Evolutionary conservation across 1,139 yeast genomes (phyloP).

Genomic region (Protomyces macrosporus): DNA sequence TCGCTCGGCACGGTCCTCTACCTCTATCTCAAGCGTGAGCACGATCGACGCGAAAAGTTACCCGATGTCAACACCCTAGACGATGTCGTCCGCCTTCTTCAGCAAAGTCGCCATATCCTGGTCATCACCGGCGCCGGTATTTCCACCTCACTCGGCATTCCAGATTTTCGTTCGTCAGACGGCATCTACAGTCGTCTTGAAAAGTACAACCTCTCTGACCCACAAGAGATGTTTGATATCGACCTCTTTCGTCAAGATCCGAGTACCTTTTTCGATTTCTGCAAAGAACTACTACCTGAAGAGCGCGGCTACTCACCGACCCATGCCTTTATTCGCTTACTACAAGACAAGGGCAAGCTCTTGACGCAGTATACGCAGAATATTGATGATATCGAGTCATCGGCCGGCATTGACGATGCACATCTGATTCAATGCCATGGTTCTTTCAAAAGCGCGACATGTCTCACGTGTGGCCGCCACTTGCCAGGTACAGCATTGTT

Average conservation of each 20-base stretch:
- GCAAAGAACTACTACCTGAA: conserved; percentile 79
- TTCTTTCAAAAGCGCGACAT: conserved; percentile 85
- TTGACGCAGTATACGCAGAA: conserved; percentile 90
- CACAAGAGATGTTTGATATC: conserved; percentile 89
- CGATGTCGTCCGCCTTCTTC: conserved; percentile 54
- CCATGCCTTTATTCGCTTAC: conserved; percentile 70
- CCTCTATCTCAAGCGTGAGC: conserved; percentile 9
- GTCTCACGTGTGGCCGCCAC: conserved; percentile 68
- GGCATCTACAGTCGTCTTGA: conserved; percentile 75
- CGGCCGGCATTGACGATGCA: conserved; percentile 68
- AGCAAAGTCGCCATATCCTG: conserved; percentile 56
- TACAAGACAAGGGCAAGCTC: conserved; percentile 73
- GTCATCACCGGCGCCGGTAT: conserved; percentile 96
- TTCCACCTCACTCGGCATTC: conserved; percentile 86
- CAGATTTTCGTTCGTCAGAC: conserved; percentile 85
- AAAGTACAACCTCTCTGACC: conserved; percentile 72
- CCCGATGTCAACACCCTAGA: conserved; percentile 51
- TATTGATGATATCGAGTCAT: conserved; percentile 82
- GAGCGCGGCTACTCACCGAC: conserved; percentile 58
- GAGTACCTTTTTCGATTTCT: conserved; percentile 71
- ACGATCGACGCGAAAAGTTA: conserved; percentile 16
- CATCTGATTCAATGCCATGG: conserved; percentile 92
- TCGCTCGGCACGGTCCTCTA: conserved; percentile 13
- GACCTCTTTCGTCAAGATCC: conserved; percentile 73
- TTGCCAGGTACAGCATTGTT: conserved; percentile 66